phyloP scores from a whole-genome alignment of 345 rosid species.

The Cardamine resedifolia region DNA sequence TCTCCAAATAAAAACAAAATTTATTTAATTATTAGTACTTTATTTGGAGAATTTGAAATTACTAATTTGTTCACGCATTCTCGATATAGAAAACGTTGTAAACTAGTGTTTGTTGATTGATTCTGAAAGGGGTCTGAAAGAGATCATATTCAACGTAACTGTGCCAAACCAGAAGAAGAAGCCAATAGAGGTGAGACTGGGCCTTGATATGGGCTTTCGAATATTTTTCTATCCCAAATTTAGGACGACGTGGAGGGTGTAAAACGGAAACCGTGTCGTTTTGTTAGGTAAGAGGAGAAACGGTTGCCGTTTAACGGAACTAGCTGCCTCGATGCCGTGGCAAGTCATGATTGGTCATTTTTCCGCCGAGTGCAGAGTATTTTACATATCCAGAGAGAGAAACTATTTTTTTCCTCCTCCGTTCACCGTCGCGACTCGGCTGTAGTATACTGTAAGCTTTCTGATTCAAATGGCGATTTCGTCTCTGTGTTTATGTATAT shows the following conservation, averaged over 20 bases:
- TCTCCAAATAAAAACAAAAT: neutral
- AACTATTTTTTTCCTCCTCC: neutral
- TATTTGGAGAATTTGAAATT: neutral
- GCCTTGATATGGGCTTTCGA: slow-evolving; percentile 1
- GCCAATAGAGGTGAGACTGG: neutral
- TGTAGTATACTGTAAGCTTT: slow-evolving; percentile 31
- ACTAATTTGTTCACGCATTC: neutral
- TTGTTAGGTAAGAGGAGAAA: neutral
- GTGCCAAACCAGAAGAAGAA: neutral
- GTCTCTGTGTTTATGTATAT: neutral
- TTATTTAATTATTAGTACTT: neutral
- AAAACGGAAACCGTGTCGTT: slow-evolving; percentile 16
- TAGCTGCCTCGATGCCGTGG: neutral
- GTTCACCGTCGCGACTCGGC: slow-evolving; percentile 21
- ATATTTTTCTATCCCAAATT: neutral
- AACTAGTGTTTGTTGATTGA: neutral
- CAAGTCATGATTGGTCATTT: neutral
- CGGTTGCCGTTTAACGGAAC: slow-evolving; percentile 13
- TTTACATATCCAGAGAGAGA: neutral
- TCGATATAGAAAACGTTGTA: neutral
- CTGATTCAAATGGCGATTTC: slow-evolving; percentile 8
- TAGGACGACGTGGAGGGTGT: neutral
- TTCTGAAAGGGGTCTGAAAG: slow-evolving; percentile 10
- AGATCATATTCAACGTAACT: neutral
- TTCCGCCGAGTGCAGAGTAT: neutral